phyloP scores from a whole-genome alignment of 352 stramenopile genomes.

The Pythium grandisporangium region DNA sequence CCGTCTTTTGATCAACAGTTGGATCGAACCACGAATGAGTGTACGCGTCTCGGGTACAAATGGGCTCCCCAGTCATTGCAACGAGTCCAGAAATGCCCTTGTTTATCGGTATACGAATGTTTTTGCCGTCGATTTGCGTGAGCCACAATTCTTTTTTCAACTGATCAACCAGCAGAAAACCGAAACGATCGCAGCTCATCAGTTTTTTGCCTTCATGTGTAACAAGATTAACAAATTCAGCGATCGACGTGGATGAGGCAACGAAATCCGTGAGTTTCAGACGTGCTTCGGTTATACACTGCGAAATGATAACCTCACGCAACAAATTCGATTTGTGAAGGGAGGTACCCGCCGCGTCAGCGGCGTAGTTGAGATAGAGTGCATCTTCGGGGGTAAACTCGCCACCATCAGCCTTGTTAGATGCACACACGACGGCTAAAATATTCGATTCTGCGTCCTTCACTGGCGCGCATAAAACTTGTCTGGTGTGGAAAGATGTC shows the following conservation, averaged over 20 bases:
- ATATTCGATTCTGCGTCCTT: constrained; percentile 25
- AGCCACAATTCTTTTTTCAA: constrained; percentile 70
- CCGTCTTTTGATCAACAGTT: constrained; percentile 50
- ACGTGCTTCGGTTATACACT: constrained; percentile 17
- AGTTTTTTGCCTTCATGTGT: constrained; percentile 46
- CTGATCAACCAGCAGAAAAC: constrained; percentile 50
- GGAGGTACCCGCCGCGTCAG: constrained; percentile 22
- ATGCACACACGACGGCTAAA: constrained; percentile 20
- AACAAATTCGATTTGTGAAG: constrained; percentile 27
- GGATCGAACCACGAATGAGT: constrained; percentile 47
- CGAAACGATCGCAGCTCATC: constrained; percentile 49
- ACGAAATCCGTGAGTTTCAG: constrained; percentile 25
- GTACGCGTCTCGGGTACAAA: constrained; percentile 51
- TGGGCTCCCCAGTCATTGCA: constrained; percentile 31
- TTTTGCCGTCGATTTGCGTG: constrained; percentile 40
- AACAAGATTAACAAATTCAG: constrained; percentile 44
- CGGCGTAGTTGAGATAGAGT: constrained; percentile 25
- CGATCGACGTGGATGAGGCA: constrained; percentile 30
- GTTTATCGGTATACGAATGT: constrained; percentile 45
- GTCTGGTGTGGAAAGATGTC: constrained; percentile 13
- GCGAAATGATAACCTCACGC: constrained; percentile 23
- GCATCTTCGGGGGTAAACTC: constrained; percentile 26
- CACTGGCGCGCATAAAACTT: constrained; percentile 22
- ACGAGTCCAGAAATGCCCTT: constrained; percentile 53
- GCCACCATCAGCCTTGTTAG: constrained; percentile 19